Percentiles rank a stretch among this genome's conserved stretches.
These are phyloP conservation scores for Candida boidinii DNA, from an alignment of 805 yeast genomes.

Conservation along the genomic window DNA sequence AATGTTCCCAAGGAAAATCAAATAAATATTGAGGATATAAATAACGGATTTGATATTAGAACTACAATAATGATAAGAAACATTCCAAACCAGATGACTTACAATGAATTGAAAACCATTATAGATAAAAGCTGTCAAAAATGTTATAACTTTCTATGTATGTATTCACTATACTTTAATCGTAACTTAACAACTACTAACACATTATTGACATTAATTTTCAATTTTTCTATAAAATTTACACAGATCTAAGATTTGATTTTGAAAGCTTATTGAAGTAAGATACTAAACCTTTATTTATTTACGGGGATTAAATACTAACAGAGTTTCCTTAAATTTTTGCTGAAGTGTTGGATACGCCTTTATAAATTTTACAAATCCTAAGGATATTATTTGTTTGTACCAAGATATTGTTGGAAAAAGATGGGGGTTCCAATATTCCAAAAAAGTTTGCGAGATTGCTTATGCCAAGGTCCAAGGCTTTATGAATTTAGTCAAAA, in stretches of 20 bases:
- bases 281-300: slow-evolving; percentile 1
- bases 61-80: slow-evolving; percentile 45
- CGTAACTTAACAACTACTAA: too few species aligned
- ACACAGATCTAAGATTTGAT: slow-evolving; percentile 38
- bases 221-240: neutral
- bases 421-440: slow-evolving; percentile 37
- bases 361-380: slow-evolving; percentile 37
- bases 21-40: slow-evolving; percentile 32
- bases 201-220: too few species aligned
- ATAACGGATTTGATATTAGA: slow-evolving; percentile 32
- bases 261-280: slow-evolving; percentile 41
- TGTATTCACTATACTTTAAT: slow-evolving; percentile 5
- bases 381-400: slow-evolving; percentile 34
- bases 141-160: slow-evolving; percentile 31
- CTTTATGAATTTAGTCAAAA: slow-evolving; percentile 31
- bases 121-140: slow-evolving; percentile 35
- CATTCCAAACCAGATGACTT: slow-evolving; percentile 44
- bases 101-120: slow-evolving; percentile 34
- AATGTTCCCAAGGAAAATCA: slow-evolving; percentile 24
- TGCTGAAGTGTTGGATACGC: slow-evolving; percentile 44
- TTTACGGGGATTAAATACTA: neutral
- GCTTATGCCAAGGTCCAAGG: slow-evolving; percentile 48
- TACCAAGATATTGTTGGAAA: slow-evolving; percentile 37
- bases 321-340: neutral
- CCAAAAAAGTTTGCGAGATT: slow-evolving; percentile 42